These are phyloP conservation scores for Pseudocercospora crystallina DNA, from an alignment of 2,329 filamentous ascomycete species.

Conservation along the genomic window DNA sequence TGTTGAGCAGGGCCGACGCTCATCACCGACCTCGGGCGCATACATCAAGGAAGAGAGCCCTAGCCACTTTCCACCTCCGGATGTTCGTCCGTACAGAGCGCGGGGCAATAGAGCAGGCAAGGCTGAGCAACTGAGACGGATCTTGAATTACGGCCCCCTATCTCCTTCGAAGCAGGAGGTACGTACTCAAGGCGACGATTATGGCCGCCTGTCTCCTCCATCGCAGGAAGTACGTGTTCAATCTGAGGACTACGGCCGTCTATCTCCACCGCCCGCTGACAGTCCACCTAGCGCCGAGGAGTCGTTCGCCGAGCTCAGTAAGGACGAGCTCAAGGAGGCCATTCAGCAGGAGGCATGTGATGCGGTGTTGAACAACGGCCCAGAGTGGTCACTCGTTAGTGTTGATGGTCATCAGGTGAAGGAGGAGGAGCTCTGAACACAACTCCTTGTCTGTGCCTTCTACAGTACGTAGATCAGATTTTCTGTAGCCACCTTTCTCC, in stretches of 20 bases:
- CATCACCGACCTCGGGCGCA: no score
- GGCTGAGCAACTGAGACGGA: no score
- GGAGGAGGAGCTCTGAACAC: slow-evolving; percentile 31
- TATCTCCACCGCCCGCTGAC: slow-evolving; percentile 4
- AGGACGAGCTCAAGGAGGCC: slow-evolving; percentile 17
- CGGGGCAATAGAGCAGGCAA: no score
- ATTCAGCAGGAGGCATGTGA: slow-evolving; percentile 26
- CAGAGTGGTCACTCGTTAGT: slow-evolving; percentile 31
- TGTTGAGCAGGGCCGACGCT: no score
- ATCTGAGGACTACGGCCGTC: slow-evolving; percentile 5
- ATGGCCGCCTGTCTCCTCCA: slow-evolving; percentile 9
- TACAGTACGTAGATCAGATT: no score
- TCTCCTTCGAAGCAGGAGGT: not conserved
- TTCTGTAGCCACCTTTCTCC: no score
- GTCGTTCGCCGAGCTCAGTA: not conserved
- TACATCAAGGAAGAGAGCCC: no score
- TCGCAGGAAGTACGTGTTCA: not conserved
- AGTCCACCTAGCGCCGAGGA: not conserved
- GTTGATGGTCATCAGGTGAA: slow-evolving; percentile 29
- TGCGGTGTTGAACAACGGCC: slow-evolving; percentile 24
- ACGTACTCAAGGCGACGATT: not conserved
- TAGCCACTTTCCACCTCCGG: no score
- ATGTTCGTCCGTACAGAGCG: no score
- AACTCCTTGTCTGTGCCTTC: no score
- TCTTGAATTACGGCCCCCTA: slow-evolving; percentile 6